Conservation (phyloP, 177 flowering plant species). For the Vitis hybrid region DNA sequence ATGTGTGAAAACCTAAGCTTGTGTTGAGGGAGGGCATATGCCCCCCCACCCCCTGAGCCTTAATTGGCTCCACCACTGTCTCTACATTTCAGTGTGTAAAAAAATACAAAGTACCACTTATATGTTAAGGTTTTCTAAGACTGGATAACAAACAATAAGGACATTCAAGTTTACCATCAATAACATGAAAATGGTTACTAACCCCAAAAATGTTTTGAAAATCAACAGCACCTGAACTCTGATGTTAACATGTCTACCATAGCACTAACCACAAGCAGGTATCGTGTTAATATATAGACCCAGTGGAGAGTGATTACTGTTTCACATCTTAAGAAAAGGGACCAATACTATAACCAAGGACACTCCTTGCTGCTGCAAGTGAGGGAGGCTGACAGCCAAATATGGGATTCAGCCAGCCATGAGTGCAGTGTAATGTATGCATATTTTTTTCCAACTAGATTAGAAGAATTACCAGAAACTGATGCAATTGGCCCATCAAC, state of each 20-base stretch:
- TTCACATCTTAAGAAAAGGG: background rate
- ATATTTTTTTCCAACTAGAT: background rate
- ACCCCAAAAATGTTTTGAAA: background rate
- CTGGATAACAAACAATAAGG: no score
- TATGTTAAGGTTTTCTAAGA: no score
- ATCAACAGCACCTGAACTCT: background rate
- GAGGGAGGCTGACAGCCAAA: no score
- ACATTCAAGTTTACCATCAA: background rate
- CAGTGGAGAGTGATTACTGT: background rate
- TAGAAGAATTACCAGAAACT: constrained; percentile 46
- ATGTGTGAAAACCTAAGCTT: background rate
- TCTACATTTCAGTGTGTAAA: no score
- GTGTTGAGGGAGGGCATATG: no score
- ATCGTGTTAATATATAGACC: background rate
- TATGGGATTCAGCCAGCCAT: background rate
- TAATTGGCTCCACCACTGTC: no score
- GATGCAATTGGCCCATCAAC: constrained; percentile 38
- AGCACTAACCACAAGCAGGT: background rate
- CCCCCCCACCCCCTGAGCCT: no score
- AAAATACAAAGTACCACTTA: no score
- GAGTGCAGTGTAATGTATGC: background rate
- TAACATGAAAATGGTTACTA: background rate
- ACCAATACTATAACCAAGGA: no score
- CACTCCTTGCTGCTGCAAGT: no score
- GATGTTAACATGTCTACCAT: background rate